Evolutionary conservation across 805 yeast genomes (phyloP).

Genomic region (Middelhovenomyces tepae): DNA sequence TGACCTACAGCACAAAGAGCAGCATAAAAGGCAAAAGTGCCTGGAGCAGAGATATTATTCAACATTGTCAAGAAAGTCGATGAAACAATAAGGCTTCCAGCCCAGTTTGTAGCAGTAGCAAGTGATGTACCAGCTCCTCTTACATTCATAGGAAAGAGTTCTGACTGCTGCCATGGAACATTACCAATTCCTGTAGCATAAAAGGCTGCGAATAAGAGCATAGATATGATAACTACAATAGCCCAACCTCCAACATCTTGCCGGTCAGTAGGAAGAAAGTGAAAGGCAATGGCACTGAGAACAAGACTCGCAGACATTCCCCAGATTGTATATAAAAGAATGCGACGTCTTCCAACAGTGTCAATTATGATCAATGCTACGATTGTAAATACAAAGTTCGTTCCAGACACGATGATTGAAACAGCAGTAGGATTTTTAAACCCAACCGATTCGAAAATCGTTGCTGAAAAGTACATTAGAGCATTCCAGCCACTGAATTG

Average conservation of each 20-base stretch:
- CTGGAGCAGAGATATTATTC: conserved; percentile 86
- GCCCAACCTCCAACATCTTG: conserved; percentile 67
- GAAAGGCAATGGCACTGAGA: conserved; percentile 85
- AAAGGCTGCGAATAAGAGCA: conserved; percentile 80
- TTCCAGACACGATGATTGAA: conserved; percentile 86
- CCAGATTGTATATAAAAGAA: conserved; percentile 72
- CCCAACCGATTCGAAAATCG: conserved; percentile 87
- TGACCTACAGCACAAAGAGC: conserved; percentile 67
- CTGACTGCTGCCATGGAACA: conserved; percentile 98
- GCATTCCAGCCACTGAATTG: conserved; percentile 97
- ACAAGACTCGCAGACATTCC: conserved; percentile 73
- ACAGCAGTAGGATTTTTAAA: conserved; percentile 88
- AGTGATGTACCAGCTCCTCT: conserved; percentile 87
- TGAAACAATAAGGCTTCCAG: conserved; percentile 85
- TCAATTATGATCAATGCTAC: conserved; percentile 85
- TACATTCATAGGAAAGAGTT: conserved; percentile 86
- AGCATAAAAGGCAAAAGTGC: conserved; percentile 87
- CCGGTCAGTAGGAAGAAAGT: conserved; percentile 53
- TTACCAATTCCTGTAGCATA: conserved; percentile 95
- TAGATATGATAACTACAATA: conserved; percentile 70
- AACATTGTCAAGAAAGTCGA: conserved; percentile 92
- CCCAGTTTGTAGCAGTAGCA: conserved; percentile 93
- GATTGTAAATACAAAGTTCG: conserved; percentile 82
- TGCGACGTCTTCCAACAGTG: conserved; percentile 76
- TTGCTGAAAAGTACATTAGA: conserved; percentile 88